Evolutionary conservation across 768 basidiomycete species (phyloP).

Genomic region (Cystoderma amianthinum): DNA sequence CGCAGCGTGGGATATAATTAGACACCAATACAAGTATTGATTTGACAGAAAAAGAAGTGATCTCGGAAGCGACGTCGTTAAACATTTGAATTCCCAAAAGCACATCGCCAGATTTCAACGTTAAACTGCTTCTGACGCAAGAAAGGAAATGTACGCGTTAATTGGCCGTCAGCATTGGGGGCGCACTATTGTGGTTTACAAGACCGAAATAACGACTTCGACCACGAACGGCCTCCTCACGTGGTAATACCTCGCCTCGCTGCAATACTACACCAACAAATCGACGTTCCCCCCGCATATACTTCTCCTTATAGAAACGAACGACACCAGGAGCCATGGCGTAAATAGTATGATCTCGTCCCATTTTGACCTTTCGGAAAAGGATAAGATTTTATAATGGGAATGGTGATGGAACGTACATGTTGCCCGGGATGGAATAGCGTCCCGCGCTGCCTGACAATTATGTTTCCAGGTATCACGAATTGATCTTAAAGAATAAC

Average conservation of each 20-base stretch:
- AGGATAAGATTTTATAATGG: conserved; percentile 4
- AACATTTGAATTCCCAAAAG: too few relatives aligned
- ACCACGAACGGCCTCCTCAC: conserved; percentile 66
- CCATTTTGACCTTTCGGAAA: conserved; percentile 71
- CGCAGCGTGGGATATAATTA: neutral
- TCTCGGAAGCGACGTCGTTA: too few relatives aligned
- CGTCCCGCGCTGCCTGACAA: conserved; percentile 90
- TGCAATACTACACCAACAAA: conserved; percentile 82
- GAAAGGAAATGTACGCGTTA: neutral
- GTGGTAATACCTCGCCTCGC: conserved; percentile 80
- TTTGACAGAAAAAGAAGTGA: too few relatives aligned
- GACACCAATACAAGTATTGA: too few relatives aligned
- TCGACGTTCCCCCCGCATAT: conserved; percentile 65
- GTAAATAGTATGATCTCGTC: conserved; percentile 92
- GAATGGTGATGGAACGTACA: conserved; percentile 35
- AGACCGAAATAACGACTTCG: conserved; percentile 83
- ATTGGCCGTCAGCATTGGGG: conserved; percentile 2
- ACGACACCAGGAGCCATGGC: conserved; percentile 88
- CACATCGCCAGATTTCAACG: too few relatives aligned
- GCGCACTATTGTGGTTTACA: conserved; percentile 49
- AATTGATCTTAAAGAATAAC: conserved; percentile 60
- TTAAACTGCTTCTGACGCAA: neutral
- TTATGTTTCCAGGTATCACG: conserved; percentile 93
- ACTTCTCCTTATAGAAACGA: conserved; percentile 85
- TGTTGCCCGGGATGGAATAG: conserved; percentile 92